Conservation (phyloP, 208 protist species). For the Blastocrithidia nonstop region DNA sequence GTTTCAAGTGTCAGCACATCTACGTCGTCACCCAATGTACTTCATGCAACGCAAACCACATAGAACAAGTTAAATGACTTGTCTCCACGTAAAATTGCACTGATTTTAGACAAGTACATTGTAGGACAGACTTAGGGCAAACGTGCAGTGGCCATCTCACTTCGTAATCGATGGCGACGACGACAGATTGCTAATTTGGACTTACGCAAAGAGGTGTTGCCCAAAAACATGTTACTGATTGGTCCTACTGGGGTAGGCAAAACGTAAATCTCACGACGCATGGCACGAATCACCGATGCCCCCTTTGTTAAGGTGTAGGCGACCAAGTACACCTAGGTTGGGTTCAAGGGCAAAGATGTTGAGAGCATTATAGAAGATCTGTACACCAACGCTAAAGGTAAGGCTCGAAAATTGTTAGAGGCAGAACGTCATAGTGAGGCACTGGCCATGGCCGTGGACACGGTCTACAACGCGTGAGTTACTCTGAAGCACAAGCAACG, state of each 20-base stretch:
- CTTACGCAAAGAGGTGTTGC: slow-evolving; percentile 73
- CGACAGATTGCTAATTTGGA: slow-evolving; percentile 58
- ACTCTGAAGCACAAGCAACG: slow-evolving; percentile 13
- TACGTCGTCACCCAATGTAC: slow-evolving; percentile 41
- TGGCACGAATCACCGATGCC: slow-evolving; percentile 92
- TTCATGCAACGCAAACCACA: slow-evolving; percentile 22
- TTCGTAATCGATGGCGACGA: slow-evolving; percentile 91
- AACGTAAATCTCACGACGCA: slow-evolving; percentile 92
- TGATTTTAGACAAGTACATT: slow-evolving; percentile 90
- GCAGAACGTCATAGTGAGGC: slow-evolving; percentile 57
- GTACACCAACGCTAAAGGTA: slow-evolving; percentile 83
- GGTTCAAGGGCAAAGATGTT: slow-evolving; percentile 93
- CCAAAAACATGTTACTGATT: slow-evolving; percentile 91
- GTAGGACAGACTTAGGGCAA: slow-evolving; percentile 94
- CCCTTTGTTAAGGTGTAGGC: slow-evolving; percentile 98
- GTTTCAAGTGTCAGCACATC: slow-evolving; percentile 1
- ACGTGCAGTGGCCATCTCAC: slow-evolving; percentile 90
- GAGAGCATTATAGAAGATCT: slow-evolving; percentile 94
- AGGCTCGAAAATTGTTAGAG: slow-evolving; percentile 58
- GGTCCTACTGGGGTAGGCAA: slow-evolving; percentile 88
- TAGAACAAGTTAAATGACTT: slow-evolving; percentile 62
- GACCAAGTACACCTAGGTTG: slow-evolving; percentile 96
- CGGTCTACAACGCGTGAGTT: slow-evolving; percentile 55
- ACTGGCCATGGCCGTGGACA: slow-evolving; percentile 53
- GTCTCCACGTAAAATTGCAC: slow-evolving; percentile 83